Base-by-base conservation (phyloP, 179 eudicot species). In the Beta macrorhiza region DNA sequence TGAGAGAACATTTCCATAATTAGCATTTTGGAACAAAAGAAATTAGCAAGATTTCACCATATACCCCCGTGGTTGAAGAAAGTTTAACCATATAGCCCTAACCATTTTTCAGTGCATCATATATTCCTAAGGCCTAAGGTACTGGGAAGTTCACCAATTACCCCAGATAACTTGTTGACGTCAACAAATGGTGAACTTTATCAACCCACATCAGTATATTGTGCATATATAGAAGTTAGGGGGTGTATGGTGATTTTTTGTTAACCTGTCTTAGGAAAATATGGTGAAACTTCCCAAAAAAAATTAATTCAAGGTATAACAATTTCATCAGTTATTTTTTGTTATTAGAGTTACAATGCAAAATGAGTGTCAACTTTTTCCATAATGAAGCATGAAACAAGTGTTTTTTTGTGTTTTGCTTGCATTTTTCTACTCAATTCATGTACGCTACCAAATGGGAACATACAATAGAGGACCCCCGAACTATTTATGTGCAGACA, bases 1-100 rank as follows among this genome's bases (percentile, higher is more conserved):
- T 93, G 85, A 53, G 63, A 5, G 79, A 83, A 61, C 25, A 78
- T 71, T 77, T 63, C 76, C 71, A 63, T 19, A 44, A 82, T 83
- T 37, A 79, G 84, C 69, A 7, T 52, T 1, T 44, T 75, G 42
- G 42, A 37, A 37, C 42, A 37, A 37, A 37, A 37, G 42, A 37
- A 37, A 37, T 37, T 37, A 37, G 42, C 42, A 37, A 37, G 42
- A 37, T 37, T 37, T 37, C 4, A 37, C 42, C 42, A 37, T 37
- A 37, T 37, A 37, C 42, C 42, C 42, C 42, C 42, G 4, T 2
- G 42, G 42, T 37, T 37, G 4, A 37, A 37, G 42, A 37, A 37
- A 37, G 42, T 37, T 37, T 2, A 37, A 37, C 42, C 42, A 37
- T 37, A 37, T 37, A 37, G 3, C 42, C 42, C 42, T 37, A 37